Conservation (phyloP, 1,284 basidiomycete genomes). For the Trichosporon coremiiforme region DNA sequence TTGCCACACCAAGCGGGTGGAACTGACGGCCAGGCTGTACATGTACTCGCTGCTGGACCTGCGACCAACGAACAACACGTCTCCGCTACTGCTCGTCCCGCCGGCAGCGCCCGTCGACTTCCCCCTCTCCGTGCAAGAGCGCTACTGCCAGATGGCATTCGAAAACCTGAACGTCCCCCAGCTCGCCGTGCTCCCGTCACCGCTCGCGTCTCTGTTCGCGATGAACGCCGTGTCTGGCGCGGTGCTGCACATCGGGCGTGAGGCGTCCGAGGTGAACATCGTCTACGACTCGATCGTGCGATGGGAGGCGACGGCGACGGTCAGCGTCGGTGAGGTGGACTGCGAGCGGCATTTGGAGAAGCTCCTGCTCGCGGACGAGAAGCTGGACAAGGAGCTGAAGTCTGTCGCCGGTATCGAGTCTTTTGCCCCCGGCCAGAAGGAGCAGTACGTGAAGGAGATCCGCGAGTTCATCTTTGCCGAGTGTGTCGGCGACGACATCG, state of each 20-base stretch:
- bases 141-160: slow-evolving; percentile 88
- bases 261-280: slow-evolving; percentile 68
- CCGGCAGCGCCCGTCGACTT: slow-evolving; percentile 63
- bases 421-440: slow-evolving; percentile 38
- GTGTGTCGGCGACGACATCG: slow-evolving; percentile 50
- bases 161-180: slow-evolving; percentile 93
- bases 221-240: slow-evolving; percentile 76
- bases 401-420: slow-evolving; percentile 58
- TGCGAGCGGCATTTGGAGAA: slow-evolving; percentile 75
- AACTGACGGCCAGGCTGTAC: slow-evolving; percentile 67
- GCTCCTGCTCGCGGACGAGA: slow-evolving; percentile 66
- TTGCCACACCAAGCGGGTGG: slow-evolving; percentile 28
- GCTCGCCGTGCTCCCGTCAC: slow-evolving; percentile 78
- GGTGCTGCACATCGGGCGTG: slow-evolving; percentile 79
- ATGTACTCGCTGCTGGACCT: slow-evolving; percentile 75
- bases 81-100: slow-evolving; percentile 50
- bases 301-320: slow-evolving; percentile 64
- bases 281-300: slow-evolving; percentile 75
- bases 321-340: slow-evolving; percentile 69
- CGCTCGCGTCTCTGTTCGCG: slow-evolving; percentile 80
- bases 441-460: slow-evolving; percentile 43
- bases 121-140: slow-evolving; percentile 64
- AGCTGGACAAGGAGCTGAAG: slow-evolving; percentile 64
- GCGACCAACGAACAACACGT: slow-evolving; percentile 74
- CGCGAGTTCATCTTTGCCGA: slow-evolving; percentile 46